phyloP scores from a whole-genome alignment of 495 filamentous ascomycete species.

The Penicillium daleae region DNA sequence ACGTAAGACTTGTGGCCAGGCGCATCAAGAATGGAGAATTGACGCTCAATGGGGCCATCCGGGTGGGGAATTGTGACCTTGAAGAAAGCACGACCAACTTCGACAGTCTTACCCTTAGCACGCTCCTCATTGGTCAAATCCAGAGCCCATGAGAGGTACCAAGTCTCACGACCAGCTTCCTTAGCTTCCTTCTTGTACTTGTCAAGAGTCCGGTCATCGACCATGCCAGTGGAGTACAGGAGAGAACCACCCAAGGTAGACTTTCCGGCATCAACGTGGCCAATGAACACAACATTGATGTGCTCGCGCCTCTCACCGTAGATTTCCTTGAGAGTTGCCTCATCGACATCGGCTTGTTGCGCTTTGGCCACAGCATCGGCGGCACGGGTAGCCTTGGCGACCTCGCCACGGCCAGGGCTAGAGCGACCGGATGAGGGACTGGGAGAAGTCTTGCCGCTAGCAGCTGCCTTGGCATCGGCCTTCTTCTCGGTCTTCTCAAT shows the following conservation, averaged over 20 bases:
- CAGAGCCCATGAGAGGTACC: slow-evolving; percentile 97
- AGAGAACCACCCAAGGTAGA: slow-evolving; percentile 93
- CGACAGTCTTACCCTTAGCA: slow-evolving; percentile 96
- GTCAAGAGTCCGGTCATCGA: slow-evolving; percentile 96
- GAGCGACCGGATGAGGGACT: slow-evolving; percentile 69
- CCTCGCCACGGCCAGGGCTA: slow-evolving; percentile 51
- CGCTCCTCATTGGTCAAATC: slow-evolving; percentile 97
- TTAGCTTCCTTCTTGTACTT: slow-evolving; percentile 98
- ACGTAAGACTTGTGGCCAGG: slow-evolving; percentile 97
- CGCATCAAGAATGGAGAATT: slow-evolving; percentile 93
- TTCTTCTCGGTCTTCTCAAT: slow-evolving; percentile 77
- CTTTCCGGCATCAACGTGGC: slow-evolving; percentile 97
- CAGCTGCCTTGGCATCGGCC: slow-evolving; percentile 44
- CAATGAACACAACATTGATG: slow-evolving; percentile 97
- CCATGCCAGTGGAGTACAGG: slow-evolving; percentile 93
- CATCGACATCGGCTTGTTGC: slow-evolving; percentile 88
- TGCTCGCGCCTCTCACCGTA: slow-evolving; percentile 91
- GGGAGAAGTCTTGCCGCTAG: slow-evolving; percentile 75
- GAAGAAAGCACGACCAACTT: slow-evolving; percentile 96
- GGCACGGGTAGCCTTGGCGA: slow-evolving; percentile 63
- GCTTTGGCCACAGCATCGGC: slow-evolving; percentile 85
- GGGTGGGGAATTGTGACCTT: slow-evolving; percentile 76
- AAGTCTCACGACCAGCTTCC: slow-evolving; percentile 94
- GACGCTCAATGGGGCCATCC: slow-evolving; percentile 44
- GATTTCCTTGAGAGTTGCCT: slow-evolving; percentile 88